Evolutionary conservation across 805 yeast genomes (phyloP).

Genomic region (Cyberlindnera amylophila): DNA sequence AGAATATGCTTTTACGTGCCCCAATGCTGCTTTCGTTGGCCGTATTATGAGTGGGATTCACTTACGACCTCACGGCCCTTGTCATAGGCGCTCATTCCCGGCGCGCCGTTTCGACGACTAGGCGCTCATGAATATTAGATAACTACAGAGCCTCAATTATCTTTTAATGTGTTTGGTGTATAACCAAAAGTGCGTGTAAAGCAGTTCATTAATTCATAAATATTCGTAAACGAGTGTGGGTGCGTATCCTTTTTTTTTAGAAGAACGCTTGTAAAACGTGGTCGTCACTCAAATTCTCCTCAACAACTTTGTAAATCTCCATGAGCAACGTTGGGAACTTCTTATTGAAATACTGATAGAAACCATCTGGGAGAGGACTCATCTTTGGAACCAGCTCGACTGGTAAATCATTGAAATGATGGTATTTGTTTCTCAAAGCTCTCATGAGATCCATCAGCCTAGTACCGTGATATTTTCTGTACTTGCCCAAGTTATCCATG

Average conservation of each 20-base stretch:
- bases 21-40: too few species aligned
- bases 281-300: conserved; percentile 56
- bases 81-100: too few species aligned
- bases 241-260: conserved; percentile 4
- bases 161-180: neutral
- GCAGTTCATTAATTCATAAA: conserved; percentile 14
- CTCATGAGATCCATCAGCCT: conserved; percentile 82
- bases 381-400: conserved; percentile 55
- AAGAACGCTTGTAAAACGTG: conserved; percentile 50
- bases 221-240: conserved; percentile 7
- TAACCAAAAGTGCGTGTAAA: neutral
- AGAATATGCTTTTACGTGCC: too few species aligned
- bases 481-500: conserved; percentile 82
- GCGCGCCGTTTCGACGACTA: too few species aligned
- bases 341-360: conserved; percentile 66
- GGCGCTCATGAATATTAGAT: too few species aligned
- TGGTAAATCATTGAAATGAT: conserved; percentile 91
- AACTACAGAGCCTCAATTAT: too few species aligned
- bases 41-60: too few species aligned
- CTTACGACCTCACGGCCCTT: too few species aligned
- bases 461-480: conserved; percentile 78
- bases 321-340: conserved; percentile 78
- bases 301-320: conserved; percentile 65
- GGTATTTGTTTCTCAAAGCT: conserved; percentile 89
- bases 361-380: conserved; percentile 83